Evolutionary conservation across 2,329 filamentous ascomycete species (phyloP).

Genomic region (Epichloe elymi): DNA sequence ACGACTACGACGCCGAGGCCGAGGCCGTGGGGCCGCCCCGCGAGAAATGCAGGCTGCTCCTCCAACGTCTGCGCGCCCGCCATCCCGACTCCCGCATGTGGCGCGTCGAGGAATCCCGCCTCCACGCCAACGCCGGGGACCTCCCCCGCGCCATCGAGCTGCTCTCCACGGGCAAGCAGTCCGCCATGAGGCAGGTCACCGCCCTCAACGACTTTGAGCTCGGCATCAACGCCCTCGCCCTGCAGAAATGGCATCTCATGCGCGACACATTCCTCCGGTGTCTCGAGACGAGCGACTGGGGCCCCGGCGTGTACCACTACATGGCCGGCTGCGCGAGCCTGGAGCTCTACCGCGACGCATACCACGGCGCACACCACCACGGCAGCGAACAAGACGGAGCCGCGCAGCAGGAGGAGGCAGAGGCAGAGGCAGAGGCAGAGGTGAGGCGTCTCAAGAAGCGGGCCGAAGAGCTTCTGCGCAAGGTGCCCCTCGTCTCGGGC

Average conservation of each 20-base stretch:
- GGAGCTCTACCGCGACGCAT: constrained; percentile 61
- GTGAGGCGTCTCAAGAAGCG: constrained; percentile 45
- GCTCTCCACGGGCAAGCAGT: constrained; percentile 44
- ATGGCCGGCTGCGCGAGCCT: constrained; percentile 68
- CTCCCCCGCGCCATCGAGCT: constrained; percentile 57
- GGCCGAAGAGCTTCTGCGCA: constrained; percentile 57
- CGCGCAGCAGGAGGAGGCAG: background rate
- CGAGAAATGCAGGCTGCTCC: constrained; percentile 50
- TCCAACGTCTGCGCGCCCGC: constrained; percentile 58
- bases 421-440: constrained; percentile 19
- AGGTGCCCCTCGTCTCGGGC: constrained; percentile 32
- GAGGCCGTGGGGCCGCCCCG: constrained; percentile 60
- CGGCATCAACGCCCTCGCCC: constrained; percentile 63
- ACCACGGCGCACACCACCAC: constrained; percentile 30
- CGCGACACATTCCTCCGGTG: constrained; percentile 62
- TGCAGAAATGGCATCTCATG: constrained; percentile 63
- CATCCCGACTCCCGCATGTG: constrained; percentile 79
- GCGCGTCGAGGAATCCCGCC: constrained; percentile 76
- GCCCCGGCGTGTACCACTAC: constrained; percentile 78
- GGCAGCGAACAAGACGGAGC: background rate
- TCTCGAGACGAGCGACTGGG: constrained; percentile 79
- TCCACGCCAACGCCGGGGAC: constrained; percentile 53
- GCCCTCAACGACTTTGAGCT: constrained; percentile 79
- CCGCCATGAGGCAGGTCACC: constrained; percentile 76
- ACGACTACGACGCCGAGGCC: constrained; percentile 6